A percentile compares a stretch with the other conserved stretches of the same genome.
phyloP scores from a whole-genome alignment of 2,329 filamentous ascomycete genomes.

The Talaromyces sp. region DNA sequence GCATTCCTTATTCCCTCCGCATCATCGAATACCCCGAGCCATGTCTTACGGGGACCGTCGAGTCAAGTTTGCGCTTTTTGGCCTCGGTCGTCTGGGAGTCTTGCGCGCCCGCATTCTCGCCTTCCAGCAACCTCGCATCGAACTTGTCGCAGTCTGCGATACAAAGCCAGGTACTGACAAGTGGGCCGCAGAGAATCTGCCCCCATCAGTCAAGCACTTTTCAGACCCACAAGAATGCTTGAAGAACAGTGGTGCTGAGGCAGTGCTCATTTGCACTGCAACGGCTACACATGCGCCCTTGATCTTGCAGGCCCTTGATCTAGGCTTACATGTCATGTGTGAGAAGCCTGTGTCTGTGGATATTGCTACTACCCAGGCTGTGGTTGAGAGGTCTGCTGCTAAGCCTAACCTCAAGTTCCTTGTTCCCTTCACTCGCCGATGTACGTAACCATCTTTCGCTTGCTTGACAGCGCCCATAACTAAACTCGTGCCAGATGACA shows the following conservation, averaged over 20 bases:
- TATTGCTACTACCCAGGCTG: conserved; percentile 15
- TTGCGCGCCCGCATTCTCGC: conserved; percentile 38
- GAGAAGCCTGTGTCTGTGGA: conserved; percentile 21
- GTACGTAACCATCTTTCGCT: conserved; percentile 4
- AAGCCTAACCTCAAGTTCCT: conserved; percentile 17
- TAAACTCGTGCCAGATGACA: conserved; percentile 13
- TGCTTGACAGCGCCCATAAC: background rate
- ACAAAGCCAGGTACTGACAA: conserved; percentile 35
- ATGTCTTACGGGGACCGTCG: conserved; percentile 12
- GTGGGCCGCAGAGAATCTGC: conserved; percentile 35
- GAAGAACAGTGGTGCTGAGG: conserved; percentile 15
- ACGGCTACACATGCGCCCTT: conserved; percentile 18
- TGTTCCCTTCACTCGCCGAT: conserved; percentile 19
- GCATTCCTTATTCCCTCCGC: too few species aligned
- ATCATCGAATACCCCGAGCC: background rate
- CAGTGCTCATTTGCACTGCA: conserved; percentile 17
- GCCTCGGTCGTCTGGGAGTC: conserved; percentile 17
- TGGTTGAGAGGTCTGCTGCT: conserved; percentile 18
- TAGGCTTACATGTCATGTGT: conserved; percentile 16
- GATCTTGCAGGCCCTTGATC: conserved; percentile 18
- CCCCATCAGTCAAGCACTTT: conserved; percentile 13
- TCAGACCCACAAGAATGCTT: conserved; percentile 17
- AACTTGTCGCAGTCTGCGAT: conserved; percentile 39
- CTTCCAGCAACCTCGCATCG: conserved; percentile 39
- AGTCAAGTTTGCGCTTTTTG: conserved; percentile 16